Evolutionary conservation across 352 stramenopile genomes (phyloP).

Genomic region (Globisporangium paroecandrum): DNA sequence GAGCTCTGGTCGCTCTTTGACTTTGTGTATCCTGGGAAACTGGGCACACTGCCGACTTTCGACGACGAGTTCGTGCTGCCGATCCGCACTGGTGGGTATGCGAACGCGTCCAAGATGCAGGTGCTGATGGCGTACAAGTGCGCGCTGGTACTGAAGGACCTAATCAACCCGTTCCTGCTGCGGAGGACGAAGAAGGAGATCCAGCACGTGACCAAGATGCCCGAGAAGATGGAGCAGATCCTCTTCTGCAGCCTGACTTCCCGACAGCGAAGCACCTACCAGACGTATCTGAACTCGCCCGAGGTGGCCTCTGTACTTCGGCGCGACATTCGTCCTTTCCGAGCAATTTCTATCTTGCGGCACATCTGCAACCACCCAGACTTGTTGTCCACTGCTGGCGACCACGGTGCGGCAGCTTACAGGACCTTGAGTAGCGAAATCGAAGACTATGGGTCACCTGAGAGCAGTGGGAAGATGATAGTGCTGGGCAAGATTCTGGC

Average conservation of each 20-base stretch:
- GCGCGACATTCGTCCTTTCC: conserved; percentile 81
- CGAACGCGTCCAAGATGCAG: conserved; percentile 92
- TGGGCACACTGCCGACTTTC: conserved; percentile 97
- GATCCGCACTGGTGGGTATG: conserved; percentile 93
- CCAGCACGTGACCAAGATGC: conserved; percentile 89
- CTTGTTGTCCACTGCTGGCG: conserved; percentile 67
- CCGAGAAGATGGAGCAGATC: conserved; percentile 98
- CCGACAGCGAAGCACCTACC: conserved; percentile 89
- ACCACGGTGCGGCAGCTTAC: conserved; percentile 11
- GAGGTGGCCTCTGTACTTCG: conserved; percentile 90
- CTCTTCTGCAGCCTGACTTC: conserved; percentile 94
- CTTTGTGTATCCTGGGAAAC: conserved; percentile 97
- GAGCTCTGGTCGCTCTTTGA: conserved; percentile 99
- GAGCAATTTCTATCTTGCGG: conserved; percentile 93
- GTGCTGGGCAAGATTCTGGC: conserved; percentile 95
- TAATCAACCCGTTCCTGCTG: conserved; percentile 97
- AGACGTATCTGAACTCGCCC: conserved; percentile 88
- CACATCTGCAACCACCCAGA: conserved; percentile 99
- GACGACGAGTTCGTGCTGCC: conserved; percentile 96
- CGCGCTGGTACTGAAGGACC: conserved; percentile 93
- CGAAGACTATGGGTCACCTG: conserved; percentile 37
- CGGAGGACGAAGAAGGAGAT: conserved; percentile 94
- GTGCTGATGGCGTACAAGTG: conserved; percentile 97
- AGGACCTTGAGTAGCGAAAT: neutral
- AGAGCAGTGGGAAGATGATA: conserved; percentile 95